A percentile compares a stretch with the other conserved stretches of the same genome.
Conservation (phyloP, 1,139 yeast species). For the Scheffersomyces titani region DNA sequence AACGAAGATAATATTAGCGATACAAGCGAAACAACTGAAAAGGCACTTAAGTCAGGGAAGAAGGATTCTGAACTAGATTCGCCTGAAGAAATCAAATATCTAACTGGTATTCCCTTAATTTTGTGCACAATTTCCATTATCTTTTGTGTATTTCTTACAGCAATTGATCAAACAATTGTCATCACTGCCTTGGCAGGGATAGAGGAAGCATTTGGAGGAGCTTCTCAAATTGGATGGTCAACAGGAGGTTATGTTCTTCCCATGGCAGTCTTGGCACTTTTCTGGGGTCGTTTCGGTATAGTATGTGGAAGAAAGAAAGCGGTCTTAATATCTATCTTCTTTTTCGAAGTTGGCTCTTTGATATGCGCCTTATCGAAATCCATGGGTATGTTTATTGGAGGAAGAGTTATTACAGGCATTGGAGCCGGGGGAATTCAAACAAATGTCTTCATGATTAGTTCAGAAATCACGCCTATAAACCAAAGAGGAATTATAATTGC, state of each 20-base stretch:
- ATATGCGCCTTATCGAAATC: constrained; percentile 56
- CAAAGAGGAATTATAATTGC: constrained; percentile 54
- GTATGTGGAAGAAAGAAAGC: constrained; percentile 62
- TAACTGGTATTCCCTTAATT: too few species aligned
- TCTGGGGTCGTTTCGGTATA: constrained; percentile 63
- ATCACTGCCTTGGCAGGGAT: constrained; percentile 58
- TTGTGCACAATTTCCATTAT: too few species aligned
- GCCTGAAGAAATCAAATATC: too few species aligned
- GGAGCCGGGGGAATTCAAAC: constrained; percentile 75
- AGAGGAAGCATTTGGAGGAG: constrained; percentile 53
- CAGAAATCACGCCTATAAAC: constrained; percentile 63
- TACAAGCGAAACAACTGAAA: too few species aligned
- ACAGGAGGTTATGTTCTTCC: constrained; percentile 62
- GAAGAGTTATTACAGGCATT: constrained; percentile 68
- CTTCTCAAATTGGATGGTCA: constrained; percentile 63
- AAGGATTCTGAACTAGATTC: too few species aligned
- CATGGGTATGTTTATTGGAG: constrained; percentile 67
- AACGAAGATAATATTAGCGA: too few species aligned
- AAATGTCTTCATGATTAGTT: constrained; percentile 56
- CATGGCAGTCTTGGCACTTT: constrained; percentile 55
- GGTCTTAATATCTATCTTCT: constrained; percentile 46
- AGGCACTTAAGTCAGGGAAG: too few species aligned
- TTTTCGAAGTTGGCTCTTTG: constrained; percentile 66
- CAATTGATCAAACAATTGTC: constrained; percentile 61
- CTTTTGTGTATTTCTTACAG: too few species aligned